Conservation (phyloP, 1,284 basidiomycete species). For the Xerocomus nothofagi region DNA sequence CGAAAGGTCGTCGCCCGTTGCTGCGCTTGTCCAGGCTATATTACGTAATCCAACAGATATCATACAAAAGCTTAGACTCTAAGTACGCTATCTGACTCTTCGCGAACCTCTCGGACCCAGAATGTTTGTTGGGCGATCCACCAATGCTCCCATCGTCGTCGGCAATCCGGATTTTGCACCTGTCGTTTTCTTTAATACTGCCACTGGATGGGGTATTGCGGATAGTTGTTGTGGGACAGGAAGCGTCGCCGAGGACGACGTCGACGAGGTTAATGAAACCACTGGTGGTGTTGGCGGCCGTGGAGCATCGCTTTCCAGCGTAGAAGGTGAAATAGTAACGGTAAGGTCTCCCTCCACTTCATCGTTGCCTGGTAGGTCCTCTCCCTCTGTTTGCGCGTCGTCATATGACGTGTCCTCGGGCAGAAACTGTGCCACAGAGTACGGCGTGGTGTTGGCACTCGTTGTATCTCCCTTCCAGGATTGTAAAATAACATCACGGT, state of each 20-base stretch:
- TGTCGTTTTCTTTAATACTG: conserved; percentile 28
- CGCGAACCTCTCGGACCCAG: conserved; percentile 38
- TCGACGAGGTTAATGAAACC: conserved; percentile 39
- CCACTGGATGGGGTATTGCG: conserved; percentile 16
- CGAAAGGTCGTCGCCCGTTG: not conserved
- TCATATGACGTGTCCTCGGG: conserved; percentile 27
- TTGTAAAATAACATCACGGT: conserved; percentile 56
- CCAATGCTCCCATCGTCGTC: conserved; percentile 28
- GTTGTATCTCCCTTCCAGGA: conserved; percentile 44
- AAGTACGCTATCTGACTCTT: conserved; percentile 26
- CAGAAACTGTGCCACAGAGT: conserved; percentile 32
- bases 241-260: conserved; percentile 38
- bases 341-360: conserved; percentile 22
- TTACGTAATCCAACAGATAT: conserved; percentile 21
- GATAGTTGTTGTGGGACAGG: conserved; percentile 16
- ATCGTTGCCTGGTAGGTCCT: conserved; percentile 12
- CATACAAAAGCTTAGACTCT: conserved; percentile 11
- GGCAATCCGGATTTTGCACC: conserved; percentile 23
- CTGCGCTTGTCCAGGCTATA: conserved; percentile 4
- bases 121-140: conserved; percentile 40
- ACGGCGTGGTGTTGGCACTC: conserved; percentile 20
- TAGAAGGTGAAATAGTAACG: conserved; percentile 13
- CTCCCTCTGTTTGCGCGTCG: conserved; percentile 19
- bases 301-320: conserved; percentile 1
- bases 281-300: conserved; percentile 26